These are phyloP conservation scores for Diaporthe ilicicola DNA, from an alignment of 2,329 filamentous ascomycete genomes.

Conservation along the genomic window DNA sequence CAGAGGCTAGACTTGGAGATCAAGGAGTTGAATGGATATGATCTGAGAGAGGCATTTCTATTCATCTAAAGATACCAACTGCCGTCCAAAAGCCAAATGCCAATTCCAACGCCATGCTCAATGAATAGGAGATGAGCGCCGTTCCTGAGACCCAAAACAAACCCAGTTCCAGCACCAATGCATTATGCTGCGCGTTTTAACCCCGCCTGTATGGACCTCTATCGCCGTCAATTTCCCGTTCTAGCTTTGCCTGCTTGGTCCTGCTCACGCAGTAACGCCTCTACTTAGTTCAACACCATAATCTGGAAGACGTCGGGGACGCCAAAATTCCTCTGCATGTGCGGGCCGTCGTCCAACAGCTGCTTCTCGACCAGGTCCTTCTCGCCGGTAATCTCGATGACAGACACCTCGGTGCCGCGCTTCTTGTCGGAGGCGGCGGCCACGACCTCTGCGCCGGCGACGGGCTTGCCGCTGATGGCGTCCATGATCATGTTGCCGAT, in stretches of 20 bases:
- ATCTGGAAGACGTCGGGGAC: constrained; percentile 49
- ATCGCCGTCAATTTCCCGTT: background rate
- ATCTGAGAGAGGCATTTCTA: constrained; percentile 32
- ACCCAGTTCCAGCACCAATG: background rate
- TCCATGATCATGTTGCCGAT: constrained; percentile 44
- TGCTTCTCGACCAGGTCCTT: constrained; percentile 37
- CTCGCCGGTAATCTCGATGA: constrained; percentile 34
- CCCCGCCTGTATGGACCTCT: background rate
- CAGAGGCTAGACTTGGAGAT: background rate
- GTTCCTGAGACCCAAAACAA: background rate
- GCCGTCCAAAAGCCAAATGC: background rate
- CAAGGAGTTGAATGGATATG: constrained; percentile 26
- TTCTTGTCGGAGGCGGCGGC: background rate
- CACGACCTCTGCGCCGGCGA: constrained; percentile 26
- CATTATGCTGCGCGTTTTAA: background rate
- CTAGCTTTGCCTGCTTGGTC: background rate
- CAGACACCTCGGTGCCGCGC: background rate
- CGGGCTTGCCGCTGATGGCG: constrained; percentile 38
- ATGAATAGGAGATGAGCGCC: constrained; percentile 21
- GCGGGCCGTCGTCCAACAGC: constrained; percentile 36
- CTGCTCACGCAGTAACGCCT: background rate
- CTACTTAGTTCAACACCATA: constrained; percentile 45
- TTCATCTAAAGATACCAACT: constrained; percentile 3
- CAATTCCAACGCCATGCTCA: constrained; percentile 23
- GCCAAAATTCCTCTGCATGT: constrained; percentile 46